Base-by-base conservation (phyloP, 768 basidiomycete species). In the Podaxis mareebaensis region DNA sequence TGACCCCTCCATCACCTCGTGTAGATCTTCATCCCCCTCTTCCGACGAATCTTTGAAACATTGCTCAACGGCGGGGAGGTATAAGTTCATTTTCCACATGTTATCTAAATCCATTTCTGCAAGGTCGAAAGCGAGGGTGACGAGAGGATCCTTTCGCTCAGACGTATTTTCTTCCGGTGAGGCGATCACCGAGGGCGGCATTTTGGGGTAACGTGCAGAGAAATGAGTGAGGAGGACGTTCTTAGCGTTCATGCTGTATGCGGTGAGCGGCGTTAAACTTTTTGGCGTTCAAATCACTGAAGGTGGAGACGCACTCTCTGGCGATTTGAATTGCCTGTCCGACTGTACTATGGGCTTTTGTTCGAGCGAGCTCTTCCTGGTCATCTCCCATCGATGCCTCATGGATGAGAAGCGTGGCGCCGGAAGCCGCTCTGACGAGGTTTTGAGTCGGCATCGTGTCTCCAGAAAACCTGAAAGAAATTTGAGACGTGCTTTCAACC, bases 181-280 rank as follows among this genome's bases (percentile, higher is more conserved):
- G 6, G 30, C 48, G 13, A 76, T 70, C 11, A 80, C 74, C 3
- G 82, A 76, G 26, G 84, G 85, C 3, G 93, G 93, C 71, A 96
- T 79, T 68, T 92, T 94, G 17, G 96, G 94, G 74, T 96, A 96
- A 30, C 95, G 88, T 44, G 92, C 92, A 10, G 95, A 97, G 76
- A 98, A 98, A 73, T 98, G 96, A 0, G 95, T 99, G 22, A 99
- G 83, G n/a, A 98, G 84, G 46, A 93, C 81, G 66, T 93, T 88
- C 58, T 86, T 77, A 1, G 95, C 95, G 10, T 84, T 80, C 95
- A 96, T 96, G 64, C 94, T 96, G 55, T 12, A 52, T 20, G 15
- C 40, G 40, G 12, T 39, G 33, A 61, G 22, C 26, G 61, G 42
- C 17, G 38, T 40, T 40, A 8, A 36, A 36, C 17, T 26, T 64